Base-by-base conservation (phyloP, 176 grass and related monocot species). In the Tillandsia fasciculata region DNA sequence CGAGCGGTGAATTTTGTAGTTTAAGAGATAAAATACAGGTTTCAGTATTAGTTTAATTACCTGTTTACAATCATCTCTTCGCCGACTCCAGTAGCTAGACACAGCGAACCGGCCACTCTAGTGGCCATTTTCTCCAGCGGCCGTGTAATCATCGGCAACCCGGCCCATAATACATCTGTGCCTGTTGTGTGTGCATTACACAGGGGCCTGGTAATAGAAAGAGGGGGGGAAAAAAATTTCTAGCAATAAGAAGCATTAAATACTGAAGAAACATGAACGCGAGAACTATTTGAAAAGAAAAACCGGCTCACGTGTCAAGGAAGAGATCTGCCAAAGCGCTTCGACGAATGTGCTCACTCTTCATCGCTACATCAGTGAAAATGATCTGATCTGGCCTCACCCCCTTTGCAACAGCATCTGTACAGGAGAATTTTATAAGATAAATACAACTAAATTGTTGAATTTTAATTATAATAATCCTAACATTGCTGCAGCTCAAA, bases 71-170 rank as follows among this genome's bases (percentile, higher is more conserved):
- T 81, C 91, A 96, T 96, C 56, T 96, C 81, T 15, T 96, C 87
- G 24, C 87, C 91, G 12, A 96, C 71, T 52, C 87, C 87, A 2
- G 91, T 87, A 10, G 91, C 78, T 28, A 85, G 52, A 52, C 91
- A 96, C 15, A 96, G 70, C 14, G 91, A 96, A 80, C 91, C 91
- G 73, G 91, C 91, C 67, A 96, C 91, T 70, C 91, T 87, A 23
- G 91, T 96, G 23, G 91, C 91, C 91, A 96, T 96, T 80, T 96
- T 96, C 82, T 96, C 87, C 8, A 96, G 74, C 28, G 91, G 91
- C 61, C 90, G 78, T 49, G 91, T 96, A 67, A 96, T 85, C 76
- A 96, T 85, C 8, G 91, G 91, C 77, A 96, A 81, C 27, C 91
- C 91, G 64, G 91, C 91, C 91, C 91, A 96, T 8, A 96, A 42